Evolutionary conservation across 139 green algal genomes (phyloP).

Genomic region (Tetratostichococcus sp.): DNA sequence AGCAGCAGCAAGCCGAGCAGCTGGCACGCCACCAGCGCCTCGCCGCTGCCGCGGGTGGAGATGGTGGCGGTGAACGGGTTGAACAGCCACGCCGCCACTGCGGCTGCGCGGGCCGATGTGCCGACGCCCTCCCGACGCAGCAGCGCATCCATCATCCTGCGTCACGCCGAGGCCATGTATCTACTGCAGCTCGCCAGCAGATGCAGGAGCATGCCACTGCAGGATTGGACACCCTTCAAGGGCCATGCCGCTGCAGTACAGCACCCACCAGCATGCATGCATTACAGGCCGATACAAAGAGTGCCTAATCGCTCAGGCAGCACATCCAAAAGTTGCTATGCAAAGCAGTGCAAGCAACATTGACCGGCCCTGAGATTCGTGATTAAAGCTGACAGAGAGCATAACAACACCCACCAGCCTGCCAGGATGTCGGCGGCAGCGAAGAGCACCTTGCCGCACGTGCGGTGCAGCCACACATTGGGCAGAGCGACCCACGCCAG

Average conservation of each 20-base stretch:
- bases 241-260: too few relatives aligned
- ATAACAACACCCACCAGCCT: slow-evolving; percentile 25
- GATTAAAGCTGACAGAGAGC: too few relatives aligned
- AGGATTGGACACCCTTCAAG: too few relatives aligned
- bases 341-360: too few relatives aligned
- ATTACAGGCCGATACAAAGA: too few relatives aligned
- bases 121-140: slow-evolving; percentile 5
- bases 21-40: slow-evolving; percentile 73
- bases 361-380: too few relatives aligned
- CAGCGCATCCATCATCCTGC: slow-evolving; percentile 43
- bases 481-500: slow-evolving; percentile 77
- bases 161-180: too few relatives aligned
- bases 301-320: too few relatives aligned
- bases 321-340: too few relatives aligned
- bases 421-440: slow-evolving; percentile 58
- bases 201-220: too few relatives aligned
- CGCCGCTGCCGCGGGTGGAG: slow-evolving; percentile 84
- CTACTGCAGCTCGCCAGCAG: too few relatives aligned
- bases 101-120: background rate
- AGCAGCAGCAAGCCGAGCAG: slow-evolving; percentile 64
- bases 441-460: slow-evolving; percentile 88
- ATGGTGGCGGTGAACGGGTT: slow-evolving; percentile 92
- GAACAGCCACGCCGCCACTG: slow-evolving; percentile 78
- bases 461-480: slow-evolving; percentile 65
- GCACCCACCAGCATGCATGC: too few relatives aligned